Conservation (phyloP, 192 early-diverging fungal genomes). For the Podila epicladia region DNA sequence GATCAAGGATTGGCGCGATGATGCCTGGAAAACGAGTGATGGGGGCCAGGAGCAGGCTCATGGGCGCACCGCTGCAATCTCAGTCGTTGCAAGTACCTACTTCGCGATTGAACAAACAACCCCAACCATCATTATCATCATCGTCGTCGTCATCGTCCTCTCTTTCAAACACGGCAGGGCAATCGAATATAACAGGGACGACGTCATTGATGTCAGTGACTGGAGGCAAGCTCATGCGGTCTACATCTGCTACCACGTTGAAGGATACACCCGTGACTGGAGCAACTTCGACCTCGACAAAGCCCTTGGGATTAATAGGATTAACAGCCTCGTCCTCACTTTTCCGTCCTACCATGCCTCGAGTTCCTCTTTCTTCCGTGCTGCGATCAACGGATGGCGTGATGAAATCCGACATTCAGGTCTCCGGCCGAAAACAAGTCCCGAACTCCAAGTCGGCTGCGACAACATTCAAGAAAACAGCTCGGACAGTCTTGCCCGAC, state of each 20-base stretch:
- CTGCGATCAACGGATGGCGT: conserved; percentile 7
- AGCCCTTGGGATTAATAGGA: background rate
- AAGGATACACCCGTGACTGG: background rate
- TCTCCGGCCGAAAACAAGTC: conserved; percentile 2
- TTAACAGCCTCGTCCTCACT: background rate
- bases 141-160: background rate
- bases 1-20: background rate
- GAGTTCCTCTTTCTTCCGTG: conserved; percentile 6
- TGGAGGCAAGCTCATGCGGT: background rate
- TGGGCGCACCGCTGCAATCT: background rate
- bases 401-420: conserved; percentile 7
- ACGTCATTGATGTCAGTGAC: background rate
- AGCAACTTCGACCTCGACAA: background rate
- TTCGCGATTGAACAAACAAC: background rate
- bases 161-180: background rate
- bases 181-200: too few species aligned
- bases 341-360: conserved; percentile 12
- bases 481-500: conserved; percentile 24
- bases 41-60: background rate
- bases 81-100: background rate
- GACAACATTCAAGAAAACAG: conserved; percentile 13
- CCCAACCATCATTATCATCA: too few species aligned
- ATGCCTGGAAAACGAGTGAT: background rate
- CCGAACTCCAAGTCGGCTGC: conserved; percentile 10
- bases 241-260: background rate